These are phyloP conservation scores for Sistotremastrum suecicum DNA, from an alignment of 768 basidiomycete species.

Conservation along the genomic window DNA sequence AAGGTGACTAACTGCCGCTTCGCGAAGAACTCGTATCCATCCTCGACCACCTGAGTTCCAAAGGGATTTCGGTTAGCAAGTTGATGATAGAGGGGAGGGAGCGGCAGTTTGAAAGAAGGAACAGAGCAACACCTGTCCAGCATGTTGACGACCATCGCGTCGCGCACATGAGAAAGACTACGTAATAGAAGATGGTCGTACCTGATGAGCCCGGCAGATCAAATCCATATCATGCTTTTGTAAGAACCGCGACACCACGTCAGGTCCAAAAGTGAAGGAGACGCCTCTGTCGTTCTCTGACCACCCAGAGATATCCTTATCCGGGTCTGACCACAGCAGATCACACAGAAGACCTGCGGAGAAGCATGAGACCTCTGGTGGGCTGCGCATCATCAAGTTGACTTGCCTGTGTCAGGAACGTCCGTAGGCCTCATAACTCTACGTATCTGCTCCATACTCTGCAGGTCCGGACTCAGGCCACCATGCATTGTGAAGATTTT, in stretches of 20 bases:
- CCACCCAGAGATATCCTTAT: conserved; percentile 99
- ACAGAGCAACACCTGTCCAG: conserved; percentile 3
- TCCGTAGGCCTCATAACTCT: conserved; percentile 98
- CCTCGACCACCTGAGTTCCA: conserved; percentile 74
- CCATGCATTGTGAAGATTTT: conserved; percentile 99
- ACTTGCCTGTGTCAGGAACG: conserved; percentile 90
- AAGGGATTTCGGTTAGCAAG: not conserved
- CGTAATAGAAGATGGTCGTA: conserved; percentile 21
- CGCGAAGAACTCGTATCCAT: conserved; percentile 98
- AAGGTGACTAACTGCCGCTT: conserved; percentile 94
- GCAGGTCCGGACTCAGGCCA: conserved; percentile 90
- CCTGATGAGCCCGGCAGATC: conserved; percentile 97
- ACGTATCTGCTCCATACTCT: conserved; percentile 99
- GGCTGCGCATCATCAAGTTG: not conserved
- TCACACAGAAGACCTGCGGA: conserved; percentile 79
- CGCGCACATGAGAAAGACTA: not conserved
- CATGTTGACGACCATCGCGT: not conserved
- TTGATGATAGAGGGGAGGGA: not conserved
- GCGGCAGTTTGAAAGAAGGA: not conserved
- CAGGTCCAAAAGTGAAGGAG: conserved; percentile 96
- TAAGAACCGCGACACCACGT: conserved; percentile 94
- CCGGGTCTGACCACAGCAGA: conserved; percentile 96
- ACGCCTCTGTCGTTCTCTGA: conserved; percentile 98
- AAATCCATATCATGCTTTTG: conserved; percentile 99
- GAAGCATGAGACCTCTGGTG: not conserved